phyloP scores from a whole-genome alignment of 176 grass and related monocot species.

The Tillandsia leiboldiana region DNA sequence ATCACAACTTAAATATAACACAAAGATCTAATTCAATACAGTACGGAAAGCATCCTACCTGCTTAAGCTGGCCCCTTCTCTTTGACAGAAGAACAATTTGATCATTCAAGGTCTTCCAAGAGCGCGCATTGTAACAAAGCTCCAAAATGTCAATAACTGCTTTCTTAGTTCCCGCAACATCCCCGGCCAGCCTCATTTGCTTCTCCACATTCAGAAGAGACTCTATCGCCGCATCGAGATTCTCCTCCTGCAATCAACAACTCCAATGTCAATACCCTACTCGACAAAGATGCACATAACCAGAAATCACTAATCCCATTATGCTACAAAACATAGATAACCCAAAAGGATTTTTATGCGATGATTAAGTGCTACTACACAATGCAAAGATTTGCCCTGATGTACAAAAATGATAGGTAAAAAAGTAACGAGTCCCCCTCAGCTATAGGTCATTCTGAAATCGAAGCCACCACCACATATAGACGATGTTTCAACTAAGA shows the following conservation, averaged over 20 bases:
- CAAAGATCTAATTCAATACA: no score
- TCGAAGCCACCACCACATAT: no score
- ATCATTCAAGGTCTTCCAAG: slow-evolving; percentile 97
- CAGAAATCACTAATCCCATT: no score
- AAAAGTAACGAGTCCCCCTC: no score
- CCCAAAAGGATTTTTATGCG: no score
- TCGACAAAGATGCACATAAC: background rate
- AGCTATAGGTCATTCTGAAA: no score
- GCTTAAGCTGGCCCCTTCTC: slow-evolving; percentile 92
- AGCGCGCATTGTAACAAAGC: slow-evolving; percentile 65
- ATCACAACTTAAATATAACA: no score
- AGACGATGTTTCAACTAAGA: no score
- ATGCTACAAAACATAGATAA: no score
- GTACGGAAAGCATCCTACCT: slow-evolving; percentile 27
- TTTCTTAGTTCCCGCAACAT: slow-evolving; percentile 82
- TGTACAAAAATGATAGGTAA: no score
- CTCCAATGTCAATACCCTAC: background rate
- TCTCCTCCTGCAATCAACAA: slow-evolving; percentile 40
- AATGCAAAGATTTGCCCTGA: no score
- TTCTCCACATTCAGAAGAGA: slow-evolving; percentile 84
- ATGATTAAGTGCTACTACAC: no score
- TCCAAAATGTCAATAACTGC: slow-evolving; percentile 89
- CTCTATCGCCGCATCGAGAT: slow-evolving; percentile 76
- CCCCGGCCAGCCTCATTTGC: slow-evolving; percentile 74
- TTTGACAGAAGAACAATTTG: slow-evolving; percentile 90